Base-by-base conservation (phyloP, 352 stramenopile species). In the Phytophthora melonis region DNA sequence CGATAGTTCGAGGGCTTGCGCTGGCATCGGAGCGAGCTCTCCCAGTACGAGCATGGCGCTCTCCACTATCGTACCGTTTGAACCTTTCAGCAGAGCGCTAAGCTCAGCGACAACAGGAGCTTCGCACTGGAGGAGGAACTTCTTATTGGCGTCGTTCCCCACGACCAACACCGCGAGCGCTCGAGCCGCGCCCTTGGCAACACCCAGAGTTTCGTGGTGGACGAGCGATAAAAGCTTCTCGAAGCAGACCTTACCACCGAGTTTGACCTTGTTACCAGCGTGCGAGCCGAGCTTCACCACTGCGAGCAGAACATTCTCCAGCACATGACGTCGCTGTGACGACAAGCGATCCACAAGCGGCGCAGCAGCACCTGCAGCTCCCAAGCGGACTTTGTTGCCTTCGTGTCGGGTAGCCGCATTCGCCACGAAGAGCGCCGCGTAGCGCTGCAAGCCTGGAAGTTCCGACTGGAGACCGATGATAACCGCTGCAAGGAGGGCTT, bases 221-320 rank as follows among this genome's bases (percentile, higher is more conserved):
- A 91, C 72, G 3, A 95, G 77, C 10, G 79, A 34, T 0, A 95
- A 63, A 9, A 95, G 60, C 52, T 92, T 91, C 30, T 93, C 86
- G 47, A 95, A 93, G 49, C 84, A 89, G 10, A 93, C 72, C 16
- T 90, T 92, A 3, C 80, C 85, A 5, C 88, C 87, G 19, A 93
- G 79, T 39, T 93, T 93, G 57, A 93, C 85, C 60, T 93, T 92
- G 70, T 95, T 95, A 16, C 88, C 88, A 5, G 84, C 80, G 49
- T 93, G 84, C 19, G 74, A 87, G 4, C 86, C 88, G 3, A 95
- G 79, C 61, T 93, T 93, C 30, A 83, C 78, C 32, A 93, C 74
- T 1, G 86, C 88, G 16, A 84, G 76, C 11, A 93, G 58, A 3
- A 93, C 83, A 50, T 93, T 93, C 49, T 93, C 88, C 1, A 95